A percentile compares a stretch with the other conserved stretches of the same genome.
These are phyloP conservation scores for Malus hybrid DNA, from an alignment of 331 rosid species.

Conservation along the genomic window DNA sequence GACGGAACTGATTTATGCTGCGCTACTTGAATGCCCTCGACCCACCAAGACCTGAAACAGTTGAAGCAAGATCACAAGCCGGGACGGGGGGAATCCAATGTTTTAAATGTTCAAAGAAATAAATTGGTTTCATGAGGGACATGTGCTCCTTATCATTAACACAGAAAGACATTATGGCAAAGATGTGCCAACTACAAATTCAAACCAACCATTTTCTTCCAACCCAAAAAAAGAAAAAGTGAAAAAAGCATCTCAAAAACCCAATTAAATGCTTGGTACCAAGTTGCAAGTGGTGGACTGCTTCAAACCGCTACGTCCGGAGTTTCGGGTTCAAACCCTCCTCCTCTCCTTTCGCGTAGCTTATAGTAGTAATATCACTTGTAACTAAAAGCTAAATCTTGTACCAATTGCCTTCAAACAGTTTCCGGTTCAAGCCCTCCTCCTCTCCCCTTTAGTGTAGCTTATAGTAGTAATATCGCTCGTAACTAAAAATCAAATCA, in stretches of 20 bases:
- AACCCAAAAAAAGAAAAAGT: not conserved
- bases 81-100: conserved; percentile 64
- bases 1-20: not conserved
- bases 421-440: not conserved
- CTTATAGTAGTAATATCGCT: not conserved
- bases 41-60: conserved; percentile 50
- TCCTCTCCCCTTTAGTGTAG: too few relatives aligned
- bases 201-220: conserved; percentile 5
- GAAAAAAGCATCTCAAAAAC: not conserved
- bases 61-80: conserved; percentile 36
- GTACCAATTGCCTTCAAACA: not conserved
- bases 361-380: not conserved
- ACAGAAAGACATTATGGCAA: conserved; percentile 36
- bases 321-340: not conserved
- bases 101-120: conserved; percentile 28
- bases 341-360: not conserved
- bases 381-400: too few relatives aligned
- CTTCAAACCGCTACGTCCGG: not conserved
- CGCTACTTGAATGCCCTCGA: conserved; percentile 56
- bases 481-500: not conserved
- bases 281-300: not conserved
- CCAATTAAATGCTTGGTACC: conserved; percentile 8
- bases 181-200: conserved; percentile 16
- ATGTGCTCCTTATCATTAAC: conserved; percentile 38
- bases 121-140: conserved; percentile 55